These are phyloP conservation scores for Amanita thiersii DNA, from an alignment of 768 basidiomycete genomes.

Conservation along the genomic window DNA sequence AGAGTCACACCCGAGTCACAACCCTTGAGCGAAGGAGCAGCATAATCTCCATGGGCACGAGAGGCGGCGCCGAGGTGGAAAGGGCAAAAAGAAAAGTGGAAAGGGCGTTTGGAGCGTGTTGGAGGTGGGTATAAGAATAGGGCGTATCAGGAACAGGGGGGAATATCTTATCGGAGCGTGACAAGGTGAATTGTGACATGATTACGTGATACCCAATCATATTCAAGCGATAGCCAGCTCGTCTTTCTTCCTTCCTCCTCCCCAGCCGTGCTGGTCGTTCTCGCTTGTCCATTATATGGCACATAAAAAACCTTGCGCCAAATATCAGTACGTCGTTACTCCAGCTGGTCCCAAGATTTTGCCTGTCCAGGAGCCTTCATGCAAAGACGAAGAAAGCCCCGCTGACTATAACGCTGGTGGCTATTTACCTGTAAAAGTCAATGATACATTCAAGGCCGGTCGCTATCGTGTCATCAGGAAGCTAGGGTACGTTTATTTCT, in stretches of 20 bases:
- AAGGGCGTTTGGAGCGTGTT: too few species aligned
- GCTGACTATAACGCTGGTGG: slow-evolving; percentile 79
- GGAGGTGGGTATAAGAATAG: too few species aligned
- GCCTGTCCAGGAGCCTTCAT: slow-evolving; percentile 54
- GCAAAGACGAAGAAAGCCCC: slow-evolving; percentile 77
- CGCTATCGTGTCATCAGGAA: slow-evolving; percentile 86
- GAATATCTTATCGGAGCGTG: neutral
- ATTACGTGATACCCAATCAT: too few species aligned
- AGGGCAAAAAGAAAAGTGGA: too few species aligned
- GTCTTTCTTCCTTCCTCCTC: slow-evolving; percentile 10
- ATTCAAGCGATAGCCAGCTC: slow-evolving; percentile 8
- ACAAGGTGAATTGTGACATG: neutral
- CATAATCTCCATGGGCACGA: too few species aligned
- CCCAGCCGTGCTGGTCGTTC: neutral
- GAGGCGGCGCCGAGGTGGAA: too few species aligned
- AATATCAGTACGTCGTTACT: slow-evolving; percentile 72
- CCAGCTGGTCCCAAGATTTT: slow-evolving; percentile 60
- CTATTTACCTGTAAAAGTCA: slow-evolving; percentile 74
- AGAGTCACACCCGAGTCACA: too few species aligned
- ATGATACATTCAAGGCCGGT: slow-evolving; percentile 76
- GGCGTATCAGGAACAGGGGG: too few species aligned
- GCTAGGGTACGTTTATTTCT: slow-evolving; percentile 52
- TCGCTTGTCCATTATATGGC: slow-evolving; percentile 43
- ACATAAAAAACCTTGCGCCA: slow-evolving; percentile 56
- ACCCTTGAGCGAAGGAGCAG: too few species aligned